phyloP scores from a whole-genome alignment of 2,329 filamentous ascomycete species.

The Colletotrichum sp. region DNA sequence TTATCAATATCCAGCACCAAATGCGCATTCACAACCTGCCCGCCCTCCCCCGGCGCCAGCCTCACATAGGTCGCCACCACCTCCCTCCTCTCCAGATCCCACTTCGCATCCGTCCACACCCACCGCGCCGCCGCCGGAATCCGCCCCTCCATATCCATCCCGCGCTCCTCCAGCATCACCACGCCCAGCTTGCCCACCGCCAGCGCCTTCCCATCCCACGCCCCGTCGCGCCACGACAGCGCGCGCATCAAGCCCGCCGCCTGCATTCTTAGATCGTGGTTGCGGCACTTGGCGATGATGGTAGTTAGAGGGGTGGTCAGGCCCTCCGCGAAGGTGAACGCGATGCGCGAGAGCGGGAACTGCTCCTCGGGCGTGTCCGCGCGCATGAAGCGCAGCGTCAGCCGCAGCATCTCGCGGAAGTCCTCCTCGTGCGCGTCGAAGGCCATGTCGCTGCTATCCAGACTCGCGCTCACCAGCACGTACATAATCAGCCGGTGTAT shows the following conservation, averaged over 20 bases:
- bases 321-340: conserved; percentile 18
- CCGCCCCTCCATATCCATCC: conserved; percentile 13
- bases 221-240: conserved; percentile 20
- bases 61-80: conserved; percentile 12
- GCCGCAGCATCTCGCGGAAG: conserved; percentile 14
- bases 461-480: conserved; percentile 14
- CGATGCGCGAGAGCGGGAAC: neutral
- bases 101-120: conserved; percentile 17
- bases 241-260: conserved; percentile 7
- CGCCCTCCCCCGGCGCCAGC: neutral
- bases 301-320: conserved; percentile 17
- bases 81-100: conserved; percentile 14
- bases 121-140: conserved; percentile 16
- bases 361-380: neutral
- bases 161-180: conserved; percentile 23
- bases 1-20: conserved; percentile 9
- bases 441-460: conserved; percentile 19
- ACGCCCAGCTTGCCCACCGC: conserved; percentile 17
- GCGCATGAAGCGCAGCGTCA: conserved; percentile 8
- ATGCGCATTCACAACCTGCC: neutral
- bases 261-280: conserved; percentile 19
- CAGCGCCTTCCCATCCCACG: conserved; percentile 19
- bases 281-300: conserved; percentile 21
- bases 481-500: conserved; percentile 12
- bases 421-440: conserved; percentile 21